A percentile compares a stretch with the other conserved stretches of the same genome.
Conservation (phyloP, 2,329 filamentous ascomycete species). For the Calonectria pseudoturangicola region DNA sequence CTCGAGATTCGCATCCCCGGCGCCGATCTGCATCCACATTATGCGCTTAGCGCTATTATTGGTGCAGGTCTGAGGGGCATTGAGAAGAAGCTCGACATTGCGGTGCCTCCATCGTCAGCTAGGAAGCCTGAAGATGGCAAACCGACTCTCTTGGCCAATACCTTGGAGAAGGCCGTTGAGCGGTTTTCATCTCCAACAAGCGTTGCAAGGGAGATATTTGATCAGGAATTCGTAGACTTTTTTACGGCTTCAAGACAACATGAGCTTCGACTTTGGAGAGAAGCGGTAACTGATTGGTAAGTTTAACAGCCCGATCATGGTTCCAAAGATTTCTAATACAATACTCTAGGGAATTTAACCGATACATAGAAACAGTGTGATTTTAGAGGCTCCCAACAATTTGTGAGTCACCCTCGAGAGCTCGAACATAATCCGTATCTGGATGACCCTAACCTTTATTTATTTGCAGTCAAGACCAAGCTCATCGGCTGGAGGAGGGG, state of each 20-base stretch:
- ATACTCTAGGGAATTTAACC: conserved; percentile 36
- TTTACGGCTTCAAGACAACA: conserved; percentile 80
- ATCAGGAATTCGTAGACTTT: conserved; percentile 84
- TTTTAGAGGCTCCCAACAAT: not conserved
- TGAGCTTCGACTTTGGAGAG: conserved; percentile 83
- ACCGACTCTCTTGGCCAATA: conserved; percentile 70
- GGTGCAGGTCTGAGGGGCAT: conserved; percentile 82
- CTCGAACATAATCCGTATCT: no score
- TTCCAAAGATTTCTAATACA: conserved; percentile 1
- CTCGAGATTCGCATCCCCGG: conserved; percentile 84
- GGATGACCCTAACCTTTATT: no score
- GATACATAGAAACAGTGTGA: conserved; percentile 40
- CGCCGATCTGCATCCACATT: conserved; percentile 82
- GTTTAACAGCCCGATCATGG: conserved; percentile 56
- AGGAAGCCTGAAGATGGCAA: conserved; percentile 24
- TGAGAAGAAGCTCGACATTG: conserved; percentile 73
- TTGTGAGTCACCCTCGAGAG: no score
- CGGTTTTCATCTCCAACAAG: conserved; percentile 78
- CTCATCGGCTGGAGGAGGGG: no score
- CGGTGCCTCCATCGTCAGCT: conserved; percentile 28
- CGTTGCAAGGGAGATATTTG: conserved; percentile 83
- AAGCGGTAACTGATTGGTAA: conserved; percentile 85
- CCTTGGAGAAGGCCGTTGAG: conserved; percentile 79
- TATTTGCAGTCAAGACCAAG: no score
- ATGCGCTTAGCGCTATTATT: conserved; percentile 81